Evolutionary conservation across 2,329 filamentous ascomycete genomes (phyloP).

Genomic region (Laburnicola sp.): DNA sequence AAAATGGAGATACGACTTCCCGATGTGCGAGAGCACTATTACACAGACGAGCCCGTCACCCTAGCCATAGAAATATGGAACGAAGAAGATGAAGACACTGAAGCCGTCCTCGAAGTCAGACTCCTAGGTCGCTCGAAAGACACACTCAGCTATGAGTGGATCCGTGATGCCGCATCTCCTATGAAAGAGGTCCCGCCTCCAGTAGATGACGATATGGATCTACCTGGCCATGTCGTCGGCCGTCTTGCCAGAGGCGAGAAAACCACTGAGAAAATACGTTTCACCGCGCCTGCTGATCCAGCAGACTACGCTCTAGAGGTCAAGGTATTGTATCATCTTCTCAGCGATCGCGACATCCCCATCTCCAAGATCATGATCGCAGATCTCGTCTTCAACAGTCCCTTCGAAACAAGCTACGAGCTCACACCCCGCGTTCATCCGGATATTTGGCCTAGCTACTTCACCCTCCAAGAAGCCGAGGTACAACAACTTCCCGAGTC

Average conservation of each 20-base stretch:
- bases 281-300: slow-evolving; percentile 49
- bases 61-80: slow-evolving; percentile 75
- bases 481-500: slow-evolving; percentile 37
- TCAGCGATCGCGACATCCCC: slow-evolving; percentile 77
- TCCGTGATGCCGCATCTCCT: slow-evolving; percentile 38
- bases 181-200: slow-evolving; percentile 35
- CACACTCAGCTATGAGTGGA: slow-evolving; percentile 53
- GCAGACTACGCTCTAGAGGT: slow-evolving; percentile 69
- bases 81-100: slow-evolving; percentile 77
- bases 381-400: slow-evolving; percentile 73
- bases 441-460: slow-evolving; percentile 85
- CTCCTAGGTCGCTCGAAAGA: slow-evolving; percentile 62
- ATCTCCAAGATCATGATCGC: slow-evolving; percentile 73
- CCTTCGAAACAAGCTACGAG: slow-evolving; percentile 92
- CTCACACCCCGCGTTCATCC: slow-evolving; percentile 77
- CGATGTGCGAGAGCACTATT: slow-evolving; percentile 71
- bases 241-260: slow-evolving; percentile 36
- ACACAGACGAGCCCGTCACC: slow-evolving; percentile 76
- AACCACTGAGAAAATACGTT: slow-evolving; percentile 42
- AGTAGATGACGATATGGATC: slow-evolving; percentile 32
- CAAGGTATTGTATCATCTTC: slow-evolving; percentile 74
- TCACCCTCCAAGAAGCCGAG: slow-evolving; percentile 60
- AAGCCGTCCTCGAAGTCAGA: slow-evolving; percentile 69
- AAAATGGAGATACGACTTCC: slow-evolving; percentile 78
- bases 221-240: slow-evolving; percentile 45